Evolutionary conservation across 306 rosid genomes (phyloP), one percentile per base, ranked within the genome.

Genomic region (Prunus armeniaca): DNA sequence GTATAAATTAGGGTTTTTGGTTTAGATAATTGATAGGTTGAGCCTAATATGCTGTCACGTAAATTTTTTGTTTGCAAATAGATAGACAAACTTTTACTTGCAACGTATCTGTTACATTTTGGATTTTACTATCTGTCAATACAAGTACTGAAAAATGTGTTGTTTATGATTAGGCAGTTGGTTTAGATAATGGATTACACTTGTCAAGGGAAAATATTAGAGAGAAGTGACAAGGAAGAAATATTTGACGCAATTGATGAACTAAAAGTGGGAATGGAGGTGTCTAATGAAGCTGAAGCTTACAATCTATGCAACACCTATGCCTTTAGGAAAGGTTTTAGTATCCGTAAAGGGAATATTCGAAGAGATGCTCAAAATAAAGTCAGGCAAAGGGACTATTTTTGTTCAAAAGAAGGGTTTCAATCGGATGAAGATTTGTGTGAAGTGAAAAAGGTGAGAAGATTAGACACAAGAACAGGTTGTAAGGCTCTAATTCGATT

Each of bases 361-460:
- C 30, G 71, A 38, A 66, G 71, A 66, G 71, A 66, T 66, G 50
- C 71, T 2, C 71, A 66, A 9, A 66, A 66, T 32, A 66, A 66
- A 10, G n/a, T 66, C 51, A 12, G 71, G 43, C 71, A 43, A 13
- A 50, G 74, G 5, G 74, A 70, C 46, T 25, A 15, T 10, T 9
- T 70, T 57, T 70, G 74, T 70, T 70, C 74, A 11, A 70, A 70
- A 70, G 74, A 70, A 51, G 74, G 74, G 60, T 70, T 70, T 20
- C 77, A 62, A 5, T 6, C 32, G 2, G 78, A 74, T 61, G 78
- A 60, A 27, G 67, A 60, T 30, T 45, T 73, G 19, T 28, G 69
- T 15, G 58, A 25, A 61, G 77, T 5, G 46, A 74, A 46, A 7
- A 61, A 74, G 47, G 57, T 45, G 25, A 74, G 58, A 13, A 74